These are phyloP conservation scores for Pseudozyma hubeiensis DNA, from an alignment of 1,284 basidiomycete species.

Conservation along the genomic window DNA sequence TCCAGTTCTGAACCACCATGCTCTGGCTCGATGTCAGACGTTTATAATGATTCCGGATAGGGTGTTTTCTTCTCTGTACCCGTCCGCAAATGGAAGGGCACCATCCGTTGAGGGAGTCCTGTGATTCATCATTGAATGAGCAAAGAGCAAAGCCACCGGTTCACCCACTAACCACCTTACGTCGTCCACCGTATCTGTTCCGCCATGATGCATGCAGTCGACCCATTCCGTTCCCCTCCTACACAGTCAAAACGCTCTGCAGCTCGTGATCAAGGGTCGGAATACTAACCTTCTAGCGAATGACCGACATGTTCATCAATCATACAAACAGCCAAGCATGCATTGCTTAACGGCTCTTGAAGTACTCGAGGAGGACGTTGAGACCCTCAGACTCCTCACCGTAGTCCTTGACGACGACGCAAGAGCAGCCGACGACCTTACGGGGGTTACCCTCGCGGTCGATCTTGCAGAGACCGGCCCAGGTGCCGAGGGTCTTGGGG, in stretches of 20 bases:
- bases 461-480: slow-evolving; percentile 96
- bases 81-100: slow-evolving; percentile 33
- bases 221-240: too few relatives aligned
- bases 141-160: slow-evolving; percentile 20
- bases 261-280: background rate
- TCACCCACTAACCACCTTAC: background rate
- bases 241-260: too few relatives aligned
- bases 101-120: slow-evolving; percentile 64
- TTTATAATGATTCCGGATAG: slow-evolving; percentile 62
- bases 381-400: slow-evolving; percentile 95
- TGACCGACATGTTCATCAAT: background rate
- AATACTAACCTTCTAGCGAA: slow-evolving; percentile 42
- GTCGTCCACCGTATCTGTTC: background rate
- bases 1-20: slow-evolving; percentile 2
- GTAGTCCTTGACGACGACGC: slow-evolving; percentile 98
- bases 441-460: slow-evolving; percentile 98
- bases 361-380: slow-evolving; percentile 95
- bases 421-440: slow-evolving; percentile 80
- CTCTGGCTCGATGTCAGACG: slow-evolving; percentile 53
- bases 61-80: slow-evolving; percentile 54
- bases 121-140: slow-evolving; percentile 56
- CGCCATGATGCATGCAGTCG: background rate
- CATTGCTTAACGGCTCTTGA: slow-evolving; percentile 79
- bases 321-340: background rate
- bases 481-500: slow-evolving; percentile 92